phyloP scores from a whole-genome alignment of 495 filamentous ascomycete genomes.

The Penicillium coffeae region DNA sequence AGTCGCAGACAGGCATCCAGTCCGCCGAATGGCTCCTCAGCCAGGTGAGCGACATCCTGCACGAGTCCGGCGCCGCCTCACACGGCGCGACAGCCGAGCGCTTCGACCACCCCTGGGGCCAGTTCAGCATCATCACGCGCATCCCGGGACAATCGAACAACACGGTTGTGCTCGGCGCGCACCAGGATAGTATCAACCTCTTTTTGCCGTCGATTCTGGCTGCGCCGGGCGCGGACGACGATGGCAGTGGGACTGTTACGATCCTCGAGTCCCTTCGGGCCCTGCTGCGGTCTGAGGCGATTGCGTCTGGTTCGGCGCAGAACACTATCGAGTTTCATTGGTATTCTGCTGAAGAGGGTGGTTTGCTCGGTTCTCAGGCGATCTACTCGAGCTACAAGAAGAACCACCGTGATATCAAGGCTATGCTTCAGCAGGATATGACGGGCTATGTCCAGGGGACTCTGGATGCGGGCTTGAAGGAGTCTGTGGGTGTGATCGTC shows the following conservation, averaged over 20 bases:
- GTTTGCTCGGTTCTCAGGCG: constrained; percentile 78
- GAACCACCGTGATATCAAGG: constrained; percentile 72
- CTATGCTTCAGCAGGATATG: constrained; percentile 99
- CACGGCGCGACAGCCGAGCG: constrained; percentile 63
- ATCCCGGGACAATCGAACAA: constrained; percentile 83
- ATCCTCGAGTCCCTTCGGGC: constrained; percentile 68
- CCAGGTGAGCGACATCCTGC: constrained; percentile 69
- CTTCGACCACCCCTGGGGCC: constrained; percentile 84
- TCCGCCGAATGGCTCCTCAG: constrained; percentile 84
- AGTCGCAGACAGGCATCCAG: constrained; percentile 76
- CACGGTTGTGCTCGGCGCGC: constrained; percentile 74
- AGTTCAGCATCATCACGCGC: constrained; percentile 87
- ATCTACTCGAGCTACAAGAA: constrained; percentile 85
- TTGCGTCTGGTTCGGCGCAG: constrained; percentile 47
- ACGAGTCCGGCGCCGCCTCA: constrained; percentile 62
- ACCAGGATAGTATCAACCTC: constrained; percentile 86
- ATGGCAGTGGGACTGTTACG: constrained; percentile 74
- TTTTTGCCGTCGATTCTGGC: constrained; percentile 81
- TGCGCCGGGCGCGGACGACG: constrained; percentile 72
- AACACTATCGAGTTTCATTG: constrained; percentile 97
- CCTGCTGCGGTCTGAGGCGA: constrained; percentile 53
- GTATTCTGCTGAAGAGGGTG: constrained; percentile 91
- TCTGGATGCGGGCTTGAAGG: constrained; percentile 73
- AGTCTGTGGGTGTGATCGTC: constrained; percentile 88
- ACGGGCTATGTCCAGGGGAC: constrained; percentile 86